Evolutionary conservation across 1,284 basidiomycete genomes (phyloP).

Genomic region (Rhodotorula glutinis): DNA sequence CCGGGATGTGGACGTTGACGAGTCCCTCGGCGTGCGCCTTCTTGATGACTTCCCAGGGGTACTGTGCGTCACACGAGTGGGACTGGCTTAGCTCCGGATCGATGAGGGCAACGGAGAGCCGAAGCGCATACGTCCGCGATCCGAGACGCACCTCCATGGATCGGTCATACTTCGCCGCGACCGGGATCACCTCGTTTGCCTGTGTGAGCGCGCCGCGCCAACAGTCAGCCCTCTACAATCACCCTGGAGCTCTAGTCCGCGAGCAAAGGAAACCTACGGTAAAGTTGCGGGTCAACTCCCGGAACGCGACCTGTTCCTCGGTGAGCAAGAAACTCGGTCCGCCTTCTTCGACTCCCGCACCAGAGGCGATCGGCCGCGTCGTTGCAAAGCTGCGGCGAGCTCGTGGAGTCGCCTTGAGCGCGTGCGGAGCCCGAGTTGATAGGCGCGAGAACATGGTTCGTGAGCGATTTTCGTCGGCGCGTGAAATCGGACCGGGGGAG

Average conservation of each 20-base stretch:
- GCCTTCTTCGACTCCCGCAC: conserved; percentile 6
- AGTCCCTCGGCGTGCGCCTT: conserved; percentile 54
- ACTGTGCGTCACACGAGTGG: conserved; percentile 40
- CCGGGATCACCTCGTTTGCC: conserved; percentile 54
- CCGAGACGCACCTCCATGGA: conserved; percentile 47
- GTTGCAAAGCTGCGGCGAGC: neutral
- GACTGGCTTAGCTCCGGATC: neutral
- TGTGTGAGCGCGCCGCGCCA: neutral
- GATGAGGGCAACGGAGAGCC: neutral
- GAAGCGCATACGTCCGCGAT: neutral
- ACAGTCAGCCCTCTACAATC: neutral
- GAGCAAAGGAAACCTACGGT: too few species aligned
- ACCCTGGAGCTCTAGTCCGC: too few species aligned
- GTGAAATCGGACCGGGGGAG: too few species aligned
- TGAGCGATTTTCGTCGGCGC: too few species aligned
- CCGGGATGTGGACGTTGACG: conserved; percentile 54
- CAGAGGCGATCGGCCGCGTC: conserved; percentile 9
- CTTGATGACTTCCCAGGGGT: conserved; percentile 57
- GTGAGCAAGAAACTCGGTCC: conserved; percentile 26
- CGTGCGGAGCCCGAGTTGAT: too few species aligned
- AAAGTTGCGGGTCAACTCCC: conserved; percentile 54
- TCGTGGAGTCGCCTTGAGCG: too few species aligned
- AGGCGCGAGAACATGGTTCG: too few species aligned
- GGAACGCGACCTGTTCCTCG: conserved; percentile 34
- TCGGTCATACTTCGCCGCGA: conserved; percentile 53